A percentile compares a stretch with the other conserved stretches of the same genome.
Evolutionary conservation across 73 alveolate genomes (phyloP).

Genomic region (Tetrahymena malaccensis): DNA sequence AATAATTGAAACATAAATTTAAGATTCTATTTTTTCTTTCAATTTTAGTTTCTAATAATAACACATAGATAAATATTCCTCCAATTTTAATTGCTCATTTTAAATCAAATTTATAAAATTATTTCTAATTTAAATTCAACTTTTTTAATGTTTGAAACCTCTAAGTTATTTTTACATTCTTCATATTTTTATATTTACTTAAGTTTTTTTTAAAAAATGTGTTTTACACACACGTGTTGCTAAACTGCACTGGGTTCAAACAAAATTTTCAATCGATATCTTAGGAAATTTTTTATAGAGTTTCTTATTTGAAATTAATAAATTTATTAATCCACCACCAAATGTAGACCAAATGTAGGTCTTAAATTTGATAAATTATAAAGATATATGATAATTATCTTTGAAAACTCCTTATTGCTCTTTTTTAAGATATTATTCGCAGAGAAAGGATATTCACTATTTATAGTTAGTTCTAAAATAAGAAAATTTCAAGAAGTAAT

Average conservation of each 20-base stretch:
- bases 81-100: background rate
- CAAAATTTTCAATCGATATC: too few species aligned
- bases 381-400: background rate
- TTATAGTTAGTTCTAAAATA: background rate
- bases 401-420: background rate
- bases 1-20: background rate
- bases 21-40: background rate
- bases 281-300: background rate
- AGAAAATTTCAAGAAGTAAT: background rate
- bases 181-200: too few species aligned
- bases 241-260: too few species aligned
- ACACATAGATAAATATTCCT: background rate
- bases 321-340: background rate
- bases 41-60: background rate
- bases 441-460: background rate
- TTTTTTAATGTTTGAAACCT: background rate
- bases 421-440: too few species aligned
- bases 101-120: too few species aligned
- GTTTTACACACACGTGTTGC: background rate
- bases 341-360: background rate
- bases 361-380: background rate
- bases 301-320: background rate
- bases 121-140: background rate
- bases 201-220: background rate
- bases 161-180: background rate